Conservation (phyloP, 2,329 filamentous ascomycete species). For the Fusarium sulawesiense region DNA sequence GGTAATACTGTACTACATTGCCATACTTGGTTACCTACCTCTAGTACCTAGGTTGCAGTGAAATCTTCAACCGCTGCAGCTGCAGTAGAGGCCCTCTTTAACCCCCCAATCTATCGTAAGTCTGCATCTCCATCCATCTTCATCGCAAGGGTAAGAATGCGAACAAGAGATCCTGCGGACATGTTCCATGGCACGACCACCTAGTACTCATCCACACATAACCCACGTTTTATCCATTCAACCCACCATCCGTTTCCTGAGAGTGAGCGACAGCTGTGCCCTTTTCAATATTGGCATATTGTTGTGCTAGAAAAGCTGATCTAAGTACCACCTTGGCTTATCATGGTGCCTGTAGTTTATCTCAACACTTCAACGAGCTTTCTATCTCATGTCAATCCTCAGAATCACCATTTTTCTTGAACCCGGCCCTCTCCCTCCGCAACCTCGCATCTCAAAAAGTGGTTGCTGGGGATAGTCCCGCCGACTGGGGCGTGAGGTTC, state of each 20-base stretch:
- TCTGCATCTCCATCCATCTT: conserved; percentile 14
- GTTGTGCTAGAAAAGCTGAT: background rate
- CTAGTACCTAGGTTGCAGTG: background rate
- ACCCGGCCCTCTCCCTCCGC: background rate
- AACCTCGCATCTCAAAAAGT: conserved; percentile 31
- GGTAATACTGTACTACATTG: conserved; percentile 2
- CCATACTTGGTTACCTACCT: background rate
- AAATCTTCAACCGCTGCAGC: conserved; percentile 16
- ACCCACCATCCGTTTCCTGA: conserved; percentile 3
- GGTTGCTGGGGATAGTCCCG: conserved; percentile 24
- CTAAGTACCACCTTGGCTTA: background rate
- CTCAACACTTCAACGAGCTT: background rate
- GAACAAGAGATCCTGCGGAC: conserved; percentile 24
- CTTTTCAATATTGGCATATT: background rate
- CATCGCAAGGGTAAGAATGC: conserved; percentile 17
- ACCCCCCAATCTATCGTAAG: conserved; percentile 5
- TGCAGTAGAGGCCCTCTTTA: conserved; percentile 24
- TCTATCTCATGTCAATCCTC: background rate
- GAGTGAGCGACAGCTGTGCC: background rate
- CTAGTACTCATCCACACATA: conserved; percentile 23
- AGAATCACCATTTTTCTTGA: background rate
- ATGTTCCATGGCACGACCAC: conserved; percentile 34
- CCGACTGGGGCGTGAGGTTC: conserved; percentile 23
- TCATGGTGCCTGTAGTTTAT: background rate
- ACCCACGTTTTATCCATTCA: conserved; percentile 16